These are phyloP conservation scores for Trichoderma parareesei DNA, from an alignment of 495 filamentous ascomycete species.

Conservation along the genomic window DNA sequence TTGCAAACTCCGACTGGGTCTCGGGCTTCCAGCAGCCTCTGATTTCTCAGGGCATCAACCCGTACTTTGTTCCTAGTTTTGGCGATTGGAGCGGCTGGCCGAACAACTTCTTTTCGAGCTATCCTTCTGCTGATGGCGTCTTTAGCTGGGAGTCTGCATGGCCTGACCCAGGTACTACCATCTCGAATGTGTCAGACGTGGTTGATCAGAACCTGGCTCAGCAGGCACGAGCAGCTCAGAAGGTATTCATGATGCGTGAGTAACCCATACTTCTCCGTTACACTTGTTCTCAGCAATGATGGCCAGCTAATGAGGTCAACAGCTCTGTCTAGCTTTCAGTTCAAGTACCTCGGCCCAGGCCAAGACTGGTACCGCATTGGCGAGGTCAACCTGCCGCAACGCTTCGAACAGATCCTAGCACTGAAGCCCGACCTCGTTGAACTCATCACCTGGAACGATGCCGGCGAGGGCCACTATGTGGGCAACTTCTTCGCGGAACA, in stretches of 20 bases:
- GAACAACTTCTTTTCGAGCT: not conserved
- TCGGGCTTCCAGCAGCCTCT: slow-evolving; percentile 1
- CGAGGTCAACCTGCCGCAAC: slow-evolving; percentile 26
- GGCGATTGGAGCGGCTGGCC: slow-evolving; percentile 9
- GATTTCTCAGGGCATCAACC: not conserved
- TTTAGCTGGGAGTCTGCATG: slow-evolving; percentile 32
- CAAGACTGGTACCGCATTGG: slow-evolving; percentile 30
- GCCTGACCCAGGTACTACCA: slow-evolving; percentile 17
- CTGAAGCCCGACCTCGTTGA: slow-evolving; percentile 19
- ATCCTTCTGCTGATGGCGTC: slow-evolving; percentile 21
- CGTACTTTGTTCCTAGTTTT: slow-evolving; percentile 15
- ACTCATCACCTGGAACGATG: slow-evolving; percentile 26
- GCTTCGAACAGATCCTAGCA: slow-evolving; percentile 17
- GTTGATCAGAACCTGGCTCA: slow-evolving; percentile 21
- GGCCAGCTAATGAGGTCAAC: not conserved
- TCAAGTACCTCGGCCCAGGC: slow-evolving; percentile 23
- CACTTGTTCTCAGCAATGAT: not conserved
- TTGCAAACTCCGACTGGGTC: not conserved
- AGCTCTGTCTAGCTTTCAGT: slow-evolving; percentile 25
- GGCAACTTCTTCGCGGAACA: slow-evolving; percentile 29
- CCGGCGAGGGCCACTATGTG: slow-evolving; percentile 33
- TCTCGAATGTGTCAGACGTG: slow-evolving; percentile 13
- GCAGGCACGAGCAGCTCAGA: slow-evolving; percentile 17
- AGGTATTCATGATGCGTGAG: slow-evolving; percentile 29
- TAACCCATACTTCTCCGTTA: not conserved